Conservation (phyloP, 2,329 filamentous ascomycete species). For the Ilyonectria mors-panacis region DNA sequence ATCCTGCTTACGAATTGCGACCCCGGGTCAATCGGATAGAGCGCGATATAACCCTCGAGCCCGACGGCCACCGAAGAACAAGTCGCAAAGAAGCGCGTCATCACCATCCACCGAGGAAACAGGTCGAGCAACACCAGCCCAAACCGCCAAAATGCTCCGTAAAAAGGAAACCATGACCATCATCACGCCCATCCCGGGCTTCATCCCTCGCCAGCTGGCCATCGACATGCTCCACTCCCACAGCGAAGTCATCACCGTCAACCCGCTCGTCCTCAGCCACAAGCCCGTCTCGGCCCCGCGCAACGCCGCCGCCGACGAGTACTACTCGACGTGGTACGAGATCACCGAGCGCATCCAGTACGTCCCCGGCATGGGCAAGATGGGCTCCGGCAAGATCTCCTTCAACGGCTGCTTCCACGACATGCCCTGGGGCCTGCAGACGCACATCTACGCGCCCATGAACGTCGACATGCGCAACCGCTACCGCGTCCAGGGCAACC, state of each 20-base stretch:
- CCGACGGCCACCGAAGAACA: not conserved
- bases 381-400: slow-evolving; percentile 75
- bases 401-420: slow-evolving; percentile 82
- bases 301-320: slow-evolving; percentile 78
- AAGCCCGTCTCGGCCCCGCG: slow-evolving; percentile 76
- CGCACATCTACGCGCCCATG: slow-evolving; percentile 79
- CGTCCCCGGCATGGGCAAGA: slow-evolving; percentile 75
- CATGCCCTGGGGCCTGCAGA: slow-evolving; percentile 80
- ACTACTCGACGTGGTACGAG: slow-evolving; percentile 82
- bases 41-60: not conserved
- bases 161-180: slow-evolving; percentile 78
- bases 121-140: not conserved
- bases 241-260: slow-evolving; percentile 79
- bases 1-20: not conserved
- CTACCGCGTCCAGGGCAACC: slow-evolving; percentile 78
- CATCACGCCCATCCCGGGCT: slow-evolving; percentile 78
- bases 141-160: slow-evolving; percentile 62
- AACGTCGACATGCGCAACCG: slow-evolving; percentile 77
- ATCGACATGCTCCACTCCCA: slow-evolving; percentile 81
- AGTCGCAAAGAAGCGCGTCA: not conserved
- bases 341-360: slow-evolving; percentile 79
- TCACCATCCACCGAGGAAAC: slow-evolving; percentile 2
- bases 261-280: slow-evolving; percentile 76
- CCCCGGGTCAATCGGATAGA: not conserved
- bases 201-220: slow-evolving; percentile 79